These are phyloP conservation scores for Pseudotulostoma volvatum DNA, from an alignment of 495 filamentous ascomycete genomes.

Conservation along the genomic window DNA sequence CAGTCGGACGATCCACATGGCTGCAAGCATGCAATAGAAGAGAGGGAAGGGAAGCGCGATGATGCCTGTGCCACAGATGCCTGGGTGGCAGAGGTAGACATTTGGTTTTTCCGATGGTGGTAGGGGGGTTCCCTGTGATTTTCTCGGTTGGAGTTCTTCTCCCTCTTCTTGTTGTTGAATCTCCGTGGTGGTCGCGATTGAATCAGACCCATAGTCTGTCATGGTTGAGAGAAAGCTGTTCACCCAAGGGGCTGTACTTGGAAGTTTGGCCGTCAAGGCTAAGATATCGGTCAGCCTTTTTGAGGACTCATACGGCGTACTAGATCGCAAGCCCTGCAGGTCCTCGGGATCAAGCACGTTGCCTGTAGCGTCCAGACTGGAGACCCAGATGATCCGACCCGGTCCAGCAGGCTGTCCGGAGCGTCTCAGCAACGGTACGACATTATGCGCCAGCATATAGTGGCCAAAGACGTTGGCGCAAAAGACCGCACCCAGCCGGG, in stretches of 20 bases:
- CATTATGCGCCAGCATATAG: conserved; percentile 71
- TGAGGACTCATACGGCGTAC: conserved; percentile 58
- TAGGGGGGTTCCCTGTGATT: conserved; percentile 8
- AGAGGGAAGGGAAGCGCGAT: conserved; percentile 52
- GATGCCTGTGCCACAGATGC: conserved; percentile 67
- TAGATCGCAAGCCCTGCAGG: conserved; percentile 52
- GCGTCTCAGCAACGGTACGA: conserved; percentile 51
- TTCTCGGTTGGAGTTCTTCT: conserved; percentile 2
- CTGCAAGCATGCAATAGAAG: conserved; percentile 41
- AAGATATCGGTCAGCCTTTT: conserved; percentile 80
- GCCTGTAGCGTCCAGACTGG: conserved; percentile 52
- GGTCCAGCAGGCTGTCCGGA: conserved; percentile 24
- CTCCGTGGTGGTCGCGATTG: conserved; percentile 8
- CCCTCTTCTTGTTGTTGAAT: conserved; percentile 3
- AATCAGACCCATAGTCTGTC: conserved; percentile 15
- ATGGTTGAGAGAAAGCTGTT: conserved; percentile 30
- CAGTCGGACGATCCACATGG: conserved; percentile 59
- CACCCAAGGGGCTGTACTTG: conserved; percentile 41
- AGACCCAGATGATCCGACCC: conserved; percentile 71
- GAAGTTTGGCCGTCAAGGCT: conserved; percentile 54
- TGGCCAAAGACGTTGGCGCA: conserved; percentile 89
- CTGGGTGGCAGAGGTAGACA: conserved; percentile 71
- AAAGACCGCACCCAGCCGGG: conserved; percentile 62
- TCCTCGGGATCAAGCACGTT: conserved; percentile 45
- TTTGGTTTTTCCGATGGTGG: conserved; percentile 25